phyloP scores from a whole-genome alignment of 129 eudicot genomes.

The Cynara cardunculus region DNA sequence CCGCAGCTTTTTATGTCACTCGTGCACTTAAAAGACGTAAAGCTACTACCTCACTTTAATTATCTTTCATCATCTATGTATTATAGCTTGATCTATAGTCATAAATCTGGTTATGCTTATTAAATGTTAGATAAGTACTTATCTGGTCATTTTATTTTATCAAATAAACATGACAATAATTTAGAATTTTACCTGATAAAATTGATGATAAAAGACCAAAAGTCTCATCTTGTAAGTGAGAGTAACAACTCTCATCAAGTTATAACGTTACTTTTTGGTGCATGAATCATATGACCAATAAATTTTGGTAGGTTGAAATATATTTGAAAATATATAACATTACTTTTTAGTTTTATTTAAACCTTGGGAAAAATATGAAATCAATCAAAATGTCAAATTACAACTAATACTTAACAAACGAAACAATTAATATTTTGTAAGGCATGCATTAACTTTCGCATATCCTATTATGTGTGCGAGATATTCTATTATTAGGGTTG shows the following conservation, averaged over 20 bases:
- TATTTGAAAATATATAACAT: background rate
- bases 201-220: no score
- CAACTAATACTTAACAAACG: background rate
- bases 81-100: background rate
- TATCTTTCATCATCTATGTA: background rate
- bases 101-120: no score
- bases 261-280: no score
- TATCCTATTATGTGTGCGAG: background rate
- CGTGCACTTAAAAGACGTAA: constrained; percentile 25
- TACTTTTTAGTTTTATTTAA: background rate
- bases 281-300: no score
- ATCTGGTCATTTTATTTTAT: no score
- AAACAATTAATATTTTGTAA: background rate
- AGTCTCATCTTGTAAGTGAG: no score
- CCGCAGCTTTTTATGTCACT: constrained; percentile 24
- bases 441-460: background rate
- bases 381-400: background rate
- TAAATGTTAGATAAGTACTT: no score
- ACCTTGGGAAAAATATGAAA: background rate
- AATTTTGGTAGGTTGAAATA: background rate
- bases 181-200: no score
- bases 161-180: no score
- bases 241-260: no score
- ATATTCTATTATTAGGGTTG: constrained; percentile 11
- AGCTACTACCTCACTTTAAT: constrained; percentile 18